Base-by-base conservation (phyloP, 306 rosid species). In the Vigna trinervia region DNA sequence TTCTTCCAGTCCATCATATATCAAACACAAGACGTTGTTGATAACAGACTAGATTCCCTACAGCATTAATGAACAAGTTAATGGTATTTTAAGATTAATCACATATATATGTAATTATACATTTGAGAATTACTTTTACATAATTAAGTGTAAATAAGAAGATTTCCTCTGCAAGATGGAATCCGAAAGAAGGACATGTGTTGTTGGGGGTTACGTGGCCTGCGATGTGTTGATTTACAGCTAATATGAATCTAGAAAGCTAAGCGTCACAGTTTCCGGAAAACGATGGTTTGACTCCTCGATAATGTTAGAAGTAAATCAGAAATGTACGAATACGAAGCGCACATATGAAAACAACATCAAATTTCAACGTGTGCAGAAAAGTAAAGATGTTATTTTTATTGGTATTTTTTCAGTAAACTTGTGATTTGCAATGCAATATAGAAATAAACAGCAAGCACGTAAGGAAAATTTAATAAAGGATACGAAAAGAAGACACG, bases 401-500 rank as follows among this genome's bases (percentile, higher is more conserved):
- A 28, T 28, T 28, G 2, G 2, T 28, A 28, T 28, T 1, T 45
- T 39, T 2, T 12, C 74, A 23, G 15, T 65, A 65, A 64, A 19
- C 3, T 4, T 20, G 51, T 34, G 19, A 20, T 63, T 50, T 11
- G 52, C 43, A 34, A 50, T 14, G 17, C 43, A 61, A 19, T 12
- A 11, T 1, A 39, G 17, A 72, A 1, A 5, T 3, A 5, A 12
- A 19, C 28, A 30, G 26, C 0, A 73, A 11, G 5, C 26, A 60
- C 8, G 13, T 50, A 38, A 61, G 34, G 34, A 66, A 80, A 58
- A 54, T 57, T 70, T 36, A 78, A 36, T 61, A 45, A 61, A 79
- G 5, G 53, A 81, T 32, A 23, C 6, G 36, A 34, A 81, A 8
- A 51, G 57, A 76, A 84, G 93, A 87, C 93, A 91, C 96, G 93